Evolutionary conservation across 805 yeast genomes (phyloP).

Genomic region (Candida fluviatilis): DNA sequence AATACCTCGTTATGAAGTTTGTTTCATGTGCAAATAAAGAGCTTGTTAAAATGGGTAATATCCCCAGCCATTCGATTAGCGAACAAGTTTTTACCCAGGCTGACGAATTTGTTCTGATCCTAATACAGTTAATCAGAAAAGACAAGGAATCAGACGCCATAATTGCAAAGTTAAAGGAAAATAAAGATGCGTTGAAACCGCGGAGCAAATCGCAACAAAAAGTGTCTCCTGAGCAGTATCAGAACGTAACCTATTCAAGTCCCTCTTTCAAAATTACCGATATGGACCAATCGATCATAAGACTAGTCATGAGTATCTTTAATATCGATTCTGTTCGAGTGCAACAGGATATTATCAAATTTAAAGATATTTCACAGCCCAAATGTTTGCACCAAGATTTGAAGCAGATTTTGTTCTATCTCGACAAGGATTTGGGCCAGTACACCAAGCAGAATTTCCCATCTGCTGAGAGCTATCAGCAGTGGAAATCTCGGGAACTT

Average conservation of each 20-base stretch:
- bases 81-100: conserved; percentile 34
- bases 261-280: conserved; percentile 56
- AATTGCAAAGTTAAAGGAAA: conserved; percentile 33
- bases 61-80: conserved; percentile 26
- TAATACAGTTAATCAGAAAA: conserved; percentile 32
- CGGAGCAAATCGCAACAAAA: not conserved
- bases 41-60: conserved; percentile 36
- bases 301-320: conserved; percentile 48
- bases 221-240: not conserved
- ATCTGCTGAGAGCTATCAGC: conserved; percentile 17
- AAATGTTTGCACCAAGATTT: conserved; percentile 35
- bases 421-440: conserved; percentile 42
- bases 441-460: conserved; percentile 20
- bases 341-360: conserved; percentile 49
- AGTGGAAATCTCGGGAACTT: conserved; percentile 32
- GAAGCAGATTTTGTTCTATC: conserved; percentile 27
- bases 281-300: conserved; percentile 44
- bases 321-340: conserved; percentile 42
- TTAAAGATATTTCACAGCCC: conserved; percentile 39
- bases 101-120: conserved; percentile 29
- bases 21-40: conserved; percentile 53
- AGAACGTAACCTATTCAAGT: conserved; percentile 21
- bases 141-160: conserved; percentile 36
- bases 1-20: conserved; percentile 49
- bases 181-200: conserved; percentile 5